Evolutionary conservation across 768 basidiomycete species (phyloP), one percentile per base, ranked within the genome.

Genomic region (Cyathus striatus): DNA sequence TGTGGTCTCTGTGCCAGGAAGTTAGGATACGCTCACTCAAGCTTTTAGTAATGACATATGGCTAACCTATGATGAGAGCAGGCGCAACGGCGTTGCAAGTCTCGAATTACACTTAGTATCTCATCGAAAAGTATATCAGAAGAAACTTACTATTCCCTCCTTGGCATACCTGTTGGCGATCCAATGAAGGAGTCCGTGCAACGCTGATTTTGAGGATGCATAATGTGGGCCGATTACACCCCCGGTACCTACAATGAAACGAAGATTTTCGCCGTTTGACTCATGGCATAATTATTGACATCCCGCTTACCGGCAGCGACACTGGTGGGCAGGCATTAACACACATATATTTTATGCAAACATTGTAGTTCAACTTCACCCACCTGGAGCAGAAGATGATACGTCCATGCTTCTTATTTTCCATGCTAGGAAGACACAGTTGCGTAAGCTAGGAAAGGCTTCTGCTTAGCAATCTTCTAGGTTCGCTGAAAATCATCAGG

Each of bases 181-280:
- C 77, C 77, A 78, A 47, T 77, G 77, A 26, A 77, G 56, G 4
- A 78, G 60, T 0, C 77, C 77, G 46, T 78, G 75, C 46, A 77
- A 49, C 2, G 75, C 77, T 2, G 75, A 68, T 46, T 79, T 79
- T 0, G 76, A 76, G 0, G 74, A 76, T 5, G 77, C 74, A 42
- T 79, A 78, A 44, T 79, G 77, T 0, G 77, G 76, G 0, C 77
- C 77, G 34, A 79, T 62, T 1, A 78, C 71, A 1, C 77, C 77
- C 10, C 76, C 77, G 20, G 66, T 73, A 2, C 70, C 73, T 17
- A 17, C 17, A 26, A 14, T 9, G 16, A 23, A 12, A 5, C 25
- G 6, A 20, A 18, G 7, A 6, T 16, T 4, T n/a, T 5, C 37
- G n/a, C n/a, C n/a, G n/a, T n/a, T n/a, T n/a, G n/a, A n/a, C n/a